phyloP scores from a whole-genome alignment of 805 yeast species.

The Ogataea populi-albae region DNA sequence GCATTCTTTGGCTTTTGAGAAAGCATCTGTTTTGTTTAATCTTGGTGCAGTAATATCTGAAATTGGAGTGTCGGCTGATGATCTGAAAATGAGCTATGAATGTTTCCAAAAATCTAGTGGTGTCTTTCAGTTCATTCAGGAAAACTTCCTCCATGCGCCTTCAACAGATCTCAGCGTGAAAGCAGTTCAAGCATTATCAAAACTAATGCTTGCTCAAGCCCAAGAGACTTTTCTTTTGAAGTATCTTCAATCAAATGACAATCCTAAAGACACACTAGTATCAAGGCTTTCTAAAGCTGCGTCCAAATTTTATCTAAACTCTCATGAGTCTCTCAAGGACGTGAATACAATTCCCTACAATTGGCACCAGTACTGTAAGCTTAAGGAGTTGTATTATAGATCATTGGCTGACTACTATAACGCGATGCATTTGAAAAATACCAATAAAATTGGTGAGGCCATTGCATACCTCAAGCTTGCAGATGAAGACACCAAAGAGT shows the following conservation, averaged over 20 bases:
- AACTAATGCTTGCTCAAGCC: slow-evolving; percentile 78
- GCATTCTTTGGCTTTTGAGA: slow-evolving; percentile 81
- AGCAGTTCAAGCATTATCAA: slow-evolving; percentile 59
- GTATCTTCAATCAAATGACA: slow-evolving; percentile 44
- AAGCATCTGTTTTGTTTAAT: slow-evolving; percentile 80
- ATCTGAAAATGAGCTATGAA: slow-evolving; percentile 58
- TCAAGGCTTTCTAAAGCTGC: slow-evolving; percentile 72
- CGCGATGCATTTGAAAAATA: slow-evolving; percentile 50
- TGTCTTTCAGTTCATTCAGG: slow-evolving; percentile 64
- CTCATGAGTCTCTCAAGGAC: slow-evolving; percentile 43
- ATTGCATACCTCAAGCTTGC: slow-evolving; percentile 49
- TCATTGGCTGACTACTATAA: slow-evolving; percentile 62
- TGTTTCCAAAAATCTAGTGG: slow-evolving; percentile 77
- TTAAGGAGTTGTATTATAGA: slow-evolving; percentile 54
- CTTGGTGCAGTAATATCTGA: slow-evolving; percentile 62
- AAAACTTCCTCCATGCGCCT: slow-evolving; percentile 87
- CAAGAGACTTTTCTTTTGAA: slow-evolving; percentile 79
- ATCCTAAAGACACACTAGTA: slow-evolving; percentile 63
- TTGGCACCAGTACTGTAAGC: slow-evolving; percentile 52
- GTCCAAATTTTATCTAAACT: slow-evolving; percentile 50
- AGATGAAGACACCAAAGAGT: slow-evolving; percentile 32
- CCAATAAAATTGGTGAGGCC: slow-evolving; percentile 69
- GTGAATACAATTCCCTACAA: slow-evolving; percentile 28
- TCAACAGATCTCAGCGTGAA: slow-evolving; percentile 70
- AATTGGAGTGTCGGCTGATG: slow-evolving; percentile 41